Percentiles rank a stretch among this genome's conserved stretches.
Evolutionary conservation across 257 asterid genomes (phyloP).

Genomic region (Linderniella brevidens): DNA sequence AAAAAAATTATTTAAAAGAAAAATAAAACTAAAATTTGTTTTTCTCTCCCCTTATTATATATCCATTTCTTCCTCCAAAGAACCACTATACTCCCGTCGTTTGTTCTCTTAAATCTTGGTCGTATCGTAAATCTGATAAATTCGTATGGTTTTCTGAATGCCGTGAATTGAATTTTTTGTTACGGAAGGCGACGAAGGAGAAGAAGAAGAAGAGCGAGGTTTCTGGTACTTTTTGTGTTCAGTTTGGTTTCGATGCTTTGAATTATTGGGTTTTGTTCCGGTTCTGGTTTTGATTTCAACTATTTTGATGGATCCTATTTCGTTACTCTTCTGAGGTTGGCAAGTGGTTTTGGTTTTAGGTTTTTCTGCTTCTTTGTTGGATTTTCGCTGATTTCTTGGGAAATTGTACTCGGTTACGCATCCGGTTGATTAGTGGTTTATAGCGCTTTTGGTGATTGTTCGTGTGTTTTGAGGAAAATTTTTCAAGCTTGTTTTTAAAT

Average conservation of each 20-base stretch:
- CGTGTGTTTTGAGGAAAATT: slow-evolving; percentile 11
- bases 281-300: neutral
- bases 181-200: slow-evolving; percentile 16
- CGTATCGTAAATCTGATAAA: slow-evolving; percentile 15
- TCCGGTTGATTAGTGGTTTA: slow-evolving; percentile 1
- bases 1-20: slow-evolving; percentile 11
- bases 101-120: slow-evolving; percentile 19
- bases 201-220: slow-evolving; percentile 5
- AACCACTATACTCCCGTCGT: slow-evolving; percentile 18
- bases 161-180: slow-evolving; percentile 24
- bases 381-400: slow-evolving; percentile 15
- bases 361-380: neutral
- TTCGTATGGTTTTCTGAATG: slow-evolving; percentile 11
- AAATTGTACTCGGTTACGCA: slow-evolving; percentile 9
- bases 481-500: slow-evolving; percentile 11
- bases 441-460: slow-evolving; percentile 3
- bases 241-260: neutral
- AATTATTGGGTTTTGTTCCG: neutral
- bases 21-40: slow-evolving; percentile 9
- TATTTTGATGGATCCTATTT: slow-evolving; percentile 15
- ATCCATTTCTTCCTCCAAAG: slow-evolving; percentile 24
- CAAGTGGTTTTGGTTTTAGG: neutral
- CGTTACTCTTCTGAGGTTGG: slow-evolving; percentile 8
- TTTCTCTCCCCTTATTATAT: slow-evolving; percentile 24
- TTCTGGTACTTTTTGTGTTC: neutral